Evolutionary conservation across 208 protist species (phyloP), one percentile per base, ranked within the genome.

Genomic region (Zelonia costaricensis): DNA sequence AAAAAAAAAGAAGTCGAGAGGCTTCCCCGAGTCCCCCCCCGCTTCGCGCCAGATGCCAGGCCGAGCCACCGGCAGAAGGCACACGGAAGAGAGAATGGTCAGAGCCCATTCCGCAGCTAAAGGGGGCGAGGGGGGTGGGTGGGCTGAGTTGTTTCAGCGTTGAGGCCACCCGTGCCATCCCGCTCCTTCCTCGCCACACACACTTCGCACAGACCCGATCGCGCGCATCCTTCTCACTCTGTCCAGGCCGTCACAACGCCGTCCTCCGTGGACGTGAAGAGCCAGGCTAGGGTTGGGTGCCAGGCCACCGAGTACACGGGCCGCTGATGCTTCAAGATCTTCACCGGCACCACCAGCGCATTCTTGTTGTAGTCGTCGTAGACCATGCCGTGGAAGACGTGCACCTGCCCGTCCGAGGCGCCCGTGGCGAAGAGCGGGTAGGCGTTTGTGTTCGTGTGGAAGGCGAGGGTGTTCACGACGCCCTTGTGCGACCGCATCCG

Each of bases 241-340:
- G 90, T 97, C 83, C 91, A 99, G 33, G 97, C 82, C 44, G 88
- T 88, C 25, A 99, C 90, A 6, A 87, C 89, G 33, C 88, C 85
- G 71, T 99, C 98, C 40, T 98, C 97, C 8, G 98, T 98, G 8
- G 94, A 89, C 28, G 94, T 98, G 71, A 99, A 99, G 3, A 99
- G 65, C 99, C 99, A 99, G 16, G 99, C 98, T 80, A 99, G 97
- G 28, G 80, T 96, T 16, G 98, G 98, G 66, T 99, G 98, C 88
- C 98, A 99, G 23, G 75, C 84, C 25, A 95, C 65, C 35, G 92
- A 83, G 75, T 69, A 99, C 74, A 91, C 94, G 46, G 84, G 78
- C 7, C 88, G 74, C 67, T 99, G 98, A 40, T 94, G 97, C 55
- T 94, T 91, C 39, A 99, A 73, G 42, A 99, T 97, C 74, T 99